Evolutionary conservation across 1,284 basidiomycete genomes (phyloP).

Genomic region (Lignosus rhinocerotis): DNA sequence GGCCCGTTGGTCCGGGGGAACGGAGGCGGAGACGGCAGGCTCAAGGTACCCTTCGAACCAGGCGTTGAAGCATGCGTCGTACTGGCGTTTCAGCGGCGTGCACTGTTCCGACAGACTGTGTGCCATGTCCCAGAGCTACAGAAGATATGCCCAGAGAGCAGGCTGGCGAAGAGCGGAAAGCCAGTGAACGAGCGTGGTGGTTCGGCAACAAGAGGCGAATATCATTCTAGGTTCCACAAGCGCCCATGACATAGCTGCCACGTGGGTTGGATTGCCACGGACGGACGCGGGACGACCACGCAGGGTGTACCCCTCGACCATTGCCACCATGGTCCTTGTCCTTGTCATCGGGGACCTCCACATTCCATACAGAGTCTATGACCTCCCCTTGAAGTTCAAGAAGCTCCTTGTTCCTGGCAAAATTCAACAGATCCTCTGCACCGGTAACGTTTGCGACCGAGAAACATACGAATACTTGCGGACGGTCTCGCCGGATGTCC

Average conservation of each 20-base stretch:
- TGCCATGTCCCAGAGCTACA: constrained; percentile 47
- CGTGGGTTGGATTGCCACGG: constrained; percentile 6
- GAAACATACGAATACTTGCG: constrained; percentile 98
- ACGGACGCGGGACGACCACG: neutral
- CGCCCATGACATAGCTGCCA: constrained; percentile 21
- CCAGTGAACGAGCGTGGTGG: constrained; percentile 2
- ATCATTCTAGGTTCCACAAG: constrained; percentile 12
- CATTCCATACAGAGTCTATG: constrained; percentile 87
- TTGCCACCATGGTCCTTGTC: constrained; percentile 74
- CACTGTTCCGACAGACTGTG: constrained; percentile 78
- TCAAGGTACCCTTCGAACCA: constrained; percentile 97
- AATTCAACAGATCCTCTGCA: constrained; percentile 97
- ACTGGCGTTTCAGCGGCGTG: constrained; percentile 86
- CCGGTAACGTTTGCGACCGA: constrained; percentile 96
- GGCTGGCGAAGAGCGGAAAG: neutral
- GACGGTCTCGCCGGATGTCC: constrained; percentile 93
- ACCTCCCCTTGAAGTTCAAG: constrained; percentile 95
- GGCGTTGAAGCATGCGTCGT: constrained; percentile 93
- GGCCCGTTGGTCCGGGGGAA: constrained; percentile 44
- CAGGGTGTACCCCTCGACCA: neutral
- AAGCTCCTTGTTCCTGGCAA: constrained; percentile 96
- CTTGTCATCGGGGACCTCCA: constrained; percentile 94
- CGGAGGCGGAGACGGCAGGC: constrained; percentile 54
- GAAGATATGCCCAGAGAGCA: neutral
- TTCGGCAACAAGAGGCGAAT: constrained; percentile 1